These are phyloP conservation scores for Eutreptiella sp. DNA, from an alignment of 208 protist genomes.

Conservation along the genomic window DNA sequence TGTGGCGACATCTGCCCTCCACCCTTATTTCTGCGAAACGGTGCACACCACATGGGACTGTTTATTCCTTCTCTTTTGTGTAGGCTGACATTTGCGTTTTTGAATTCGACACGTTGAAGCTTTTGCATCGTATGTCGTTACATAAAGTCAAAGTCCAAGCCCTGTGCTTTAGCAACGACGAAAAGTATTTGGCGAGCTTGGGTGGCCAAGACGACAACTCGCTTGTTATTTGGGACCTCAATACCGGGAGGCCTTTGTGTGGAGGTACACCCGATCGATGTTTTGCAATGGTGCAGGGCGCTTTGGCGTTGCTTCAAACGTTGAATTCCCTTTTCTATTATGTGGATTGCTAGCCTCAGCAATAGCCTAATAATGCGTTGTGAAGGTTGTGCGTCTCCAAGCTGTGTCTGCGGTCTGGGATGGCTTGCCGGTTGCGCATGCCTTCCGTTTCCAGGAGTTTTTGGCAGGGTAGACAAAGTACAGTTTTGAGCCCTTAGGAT, in stretches of 20 bases:
- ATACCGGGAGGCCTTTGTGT: conserved; percentile 76
- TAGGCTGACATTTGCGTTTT: conserved; percentile 81
- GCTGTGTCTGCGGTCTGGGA: too few species aligned
- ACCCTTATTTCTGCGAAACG: background rate
- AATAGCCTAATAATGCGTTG: too few species aligned
- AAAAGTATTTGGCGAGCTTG: conserved; percentile 80
- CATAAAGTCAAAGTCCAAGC: conserved; percentile 89
- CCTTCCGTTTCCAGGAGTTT: too few species aligned
- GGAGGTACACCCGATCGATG: too few species aligned
- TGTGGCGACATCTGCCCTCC: background rate
- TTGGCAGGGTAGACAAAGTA: too few species aligned
- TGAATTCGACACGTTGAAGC: conserved; percentile 68
- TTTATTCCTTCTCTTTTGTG: background rate
- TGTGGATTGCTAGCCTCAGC: background rate
- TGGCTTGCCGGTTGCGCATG: too few species aligned
- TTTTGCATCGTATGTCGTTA: conserved; percentile 80
- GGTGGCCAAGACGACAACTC: conserved; percentile 90
- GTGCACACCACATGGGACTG: background rate
- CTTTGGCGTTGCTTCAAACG: conserved; percentile 20
- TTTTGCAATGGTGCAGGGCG: too few species aligned
- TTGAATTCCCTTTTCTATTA: background rate
- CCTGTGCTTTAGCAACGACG: conserved; percentile 84
- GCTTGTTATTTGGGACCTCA: conserved; percentile 85
- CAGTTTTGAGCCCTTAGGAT: too few species aligned
- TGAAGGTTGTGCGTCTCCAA: too few species aligned